Evolutionary conservation across 306 rosid species (phyloP).

Genomic region (Cajanus cajan): DNA sequence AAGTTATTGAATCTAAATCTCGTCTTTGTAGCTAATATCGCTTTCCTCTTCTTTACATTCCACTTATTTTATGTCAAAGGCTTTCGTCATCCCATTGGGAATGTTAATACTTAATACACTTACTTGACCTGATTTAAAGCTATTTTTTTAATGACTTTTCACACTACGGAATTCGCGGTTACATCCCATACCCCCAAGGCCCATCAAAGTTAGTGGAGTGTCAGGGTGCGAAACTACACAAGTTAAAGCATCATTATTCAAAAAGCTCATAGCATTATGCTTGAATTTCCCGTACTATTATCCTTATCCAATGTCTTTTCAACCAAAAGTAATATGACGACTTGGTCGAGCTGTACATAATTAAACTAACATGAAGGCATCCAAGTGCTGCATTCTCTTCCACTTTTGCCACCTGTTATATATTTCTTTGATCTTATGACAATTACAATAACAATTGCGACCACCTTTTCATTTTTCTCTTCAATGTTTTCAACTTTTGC

Average conservation of each 20-base stretch:
- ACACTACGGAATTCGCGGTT: not conserved
- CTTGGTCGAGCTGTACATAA: conserved; percentile 15
- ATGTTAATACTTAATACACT: not conserved
- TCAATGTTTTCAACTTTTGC: not conserved
- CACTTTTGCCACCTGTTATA: not conserved
- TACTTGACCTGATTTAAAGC: not conserved
- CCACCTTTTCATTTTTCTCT: not conserved
- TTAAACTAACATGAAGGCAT: conserved; percentile 19
- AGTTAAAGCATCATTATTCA: conserved; percentile 7
- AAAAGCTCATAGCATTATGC: not conserved
- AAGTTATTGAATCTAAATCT: no score
- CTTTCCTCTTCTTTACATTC: no score
- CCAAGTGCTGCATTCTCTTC: conserved; percentile 1
- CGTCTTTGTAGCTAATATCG: no score
- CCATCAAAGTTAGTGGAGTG: conserved; percentile 19
- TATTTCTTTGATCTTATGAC: not conserved
- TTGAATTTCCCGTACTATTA: not conserved
- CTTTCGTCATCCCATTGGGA: no score
- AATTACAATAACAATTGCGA: not conserved
- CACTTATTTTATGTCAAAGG: no score
- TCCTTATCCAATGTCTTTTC: conserved; percentile 40
- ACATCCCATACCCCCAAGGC: not conserved
- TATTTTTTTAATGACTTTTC: not conserved
- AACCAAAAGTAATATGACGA: not conserved
- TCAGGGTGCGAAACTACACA: not conserved